phyloP scores from a whole-genome alignment of 2,329 filamentous ascomycete genomes.

The Teratosphaeria nubilosa region DNA sequence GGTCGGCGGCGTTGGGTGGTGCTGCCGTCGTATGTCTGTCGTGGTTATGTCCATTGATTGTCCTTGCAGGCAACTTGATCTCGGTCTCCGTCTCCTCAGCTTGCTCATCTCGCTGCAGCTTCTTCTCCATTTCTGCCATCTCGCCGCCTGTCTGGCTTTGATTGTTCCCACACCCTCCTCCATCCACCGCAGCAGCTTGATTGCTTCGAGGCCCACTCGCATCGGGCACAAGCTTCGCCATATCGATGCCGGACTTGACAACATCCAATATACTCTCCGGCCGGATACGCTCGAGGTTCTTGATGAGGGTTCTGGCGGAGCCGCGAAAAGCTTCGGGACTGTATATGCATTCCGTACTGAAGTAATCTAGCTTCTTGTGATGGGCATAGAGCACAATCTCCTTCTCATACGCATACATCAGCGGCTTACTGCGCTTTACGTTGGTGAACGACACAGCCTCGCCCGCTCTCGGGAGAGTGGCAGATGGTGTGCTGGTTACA shows the following conservation, averaged over 20 bases:
- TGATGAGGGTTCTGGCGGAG: conserved; percentile 82
- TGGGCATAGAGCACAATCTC: conserved; percentile 97
- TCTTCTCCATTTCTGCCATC: conserved; percentile 72
- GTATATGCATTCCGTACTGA: conserved; percentile 97
- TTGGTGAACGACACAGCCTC: conserved; percentile 48
- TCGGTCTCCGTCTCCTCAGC: conserved; percentile 55
- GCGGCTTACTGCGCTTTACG: conserved; percentile 88
- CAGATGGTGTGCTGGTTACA: conserved; percentile 52
- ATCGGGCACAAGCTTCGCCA: conserved; percentile 72
- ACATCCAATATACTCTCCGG: conserved; percentile 93
- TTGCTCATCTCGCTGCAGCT: conserved; percentile 54
- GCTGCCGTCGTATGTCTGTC: background rate
- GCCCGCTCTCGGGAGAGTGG: conserved; percentile 8
- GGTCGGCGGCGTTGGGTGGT: conserved; percentile 1
- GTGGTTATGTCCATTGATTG: conserved; percentile 2
- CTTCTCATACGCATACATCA: conserved; percentile 98
- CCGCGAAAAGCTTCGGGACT: conserved; percentile 94
- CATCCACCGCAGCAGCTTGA: background rate
- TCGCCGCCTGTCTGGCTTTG: conserved; percentile 62
- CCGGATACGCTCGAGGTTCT: conserved; percentile 84
- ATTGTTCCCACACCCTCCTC: conserved; percentile 58
- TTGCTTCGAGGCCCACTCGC: conserved; percentile 34
- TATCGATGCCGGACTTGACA: conserved; percentile 88
- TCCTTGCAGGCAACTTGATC: conserved; percentile 34
- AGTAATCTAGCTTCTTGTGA: conserved; percentile 94